Conservation (phyloP, 164 flowering plant genomes). For the Vitis labrusca region DNA sequence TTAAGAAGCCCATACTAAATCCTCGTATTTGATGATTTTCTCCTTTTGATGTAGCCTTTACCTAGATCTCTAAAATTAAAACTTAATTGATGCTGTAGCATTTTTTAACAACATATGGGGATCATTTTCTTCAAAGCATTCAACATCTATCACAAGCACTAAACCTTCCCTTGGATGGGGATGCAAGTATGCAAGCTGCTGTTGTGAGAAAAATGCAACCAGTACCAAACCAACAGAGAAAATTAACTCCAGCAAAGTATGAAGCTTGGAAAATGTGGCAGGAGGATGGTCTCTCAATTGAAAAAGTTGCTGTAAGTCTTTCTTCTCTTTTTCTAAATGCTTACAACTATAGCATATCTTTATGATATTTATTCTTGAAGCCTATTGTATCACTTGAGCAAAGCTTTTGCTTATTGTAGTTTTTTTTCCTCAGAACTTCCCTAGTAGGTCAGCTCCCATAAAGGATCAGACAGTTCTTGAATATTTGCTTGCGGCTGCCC, state of each 20-base stretch:
- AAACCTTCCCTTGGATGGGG: constrained; percentile 52
- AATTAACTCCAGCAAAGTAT: constrained; percentile 46
- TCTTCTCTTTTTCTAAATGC: neutral
- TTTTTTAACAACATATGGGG: constrained; percentile 46
- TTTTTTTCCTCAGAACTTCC: constrained; percentile 37
- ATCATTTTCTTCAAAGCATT: constrained; percentile 44
- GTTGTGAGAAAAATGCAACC: constrained; percentile 14
- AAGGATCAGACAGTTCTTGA: constrained; percentile 51
- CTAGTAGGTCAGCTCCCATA: constrained; percentile 60
- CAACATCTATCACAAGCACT: constrained; percentile 33
- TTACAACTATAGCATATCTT: neutral
- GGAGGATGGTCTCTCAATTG: constrained; percentile 45
- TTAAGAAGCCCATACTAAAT: neutral
- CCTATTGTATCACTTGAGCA: neutral
- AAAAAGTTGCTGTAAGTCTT: constrained; percentile 49
- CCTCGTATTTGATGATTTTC: neutral
- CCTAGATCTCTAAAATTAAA: constrained; percentile 1
- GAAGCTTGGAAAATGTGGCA: constrained; percentile 73
- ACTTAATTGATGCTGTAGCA: constrained; percentile 39
- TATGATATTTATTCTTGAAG: neutral
- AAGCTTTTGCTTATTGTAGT: neutral
- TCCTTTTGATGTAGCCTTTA: neutral
- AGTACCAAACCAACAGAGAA: constrained; percentile 23
- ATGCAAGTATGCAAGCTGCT: constrained; percentile 20
- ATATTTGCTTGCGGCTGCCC: constrained; percentile 57